These are phyloP conservation scores for Pterulicium gracile DNA, from an alignment of 1,284 basidiomycete species.

Conservation along the genomic window DNA sequence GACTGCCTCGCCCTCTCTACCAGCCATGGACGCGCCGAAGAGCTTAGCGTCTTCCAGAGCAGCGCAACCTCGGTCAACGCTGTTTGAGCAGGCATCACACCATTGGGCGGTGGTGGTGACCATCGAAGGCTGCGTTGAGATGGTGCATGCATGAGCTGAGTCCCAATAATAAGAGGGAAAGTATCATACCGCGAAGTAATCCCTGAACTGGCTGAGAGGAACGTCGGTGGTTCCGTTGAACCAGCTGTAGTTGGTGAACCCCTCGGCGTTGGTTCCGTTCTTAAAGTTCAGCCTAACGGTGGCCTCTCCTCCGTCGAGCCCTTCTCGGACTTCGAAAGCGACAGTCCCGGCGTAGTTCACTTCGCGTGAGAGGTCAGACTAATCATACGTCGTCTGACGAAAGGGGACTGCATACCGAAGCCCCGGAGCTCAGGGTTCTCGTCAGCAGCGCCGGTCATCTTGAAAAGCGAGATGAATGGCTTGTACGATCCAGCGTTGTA, in stretches of 20 bases:
- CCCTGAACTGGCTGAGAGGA: conserved; percentile 43
- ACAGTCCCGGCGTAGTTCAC: conserved; percentile 69
- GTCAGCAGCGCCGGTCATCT: conserved; percentile 53
- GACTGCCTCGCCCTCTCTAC: conserved; percentile 26
- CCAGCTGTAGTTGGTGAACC: conserved; percentile 50
- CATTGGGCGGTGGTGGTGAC: conserved; percentile 46
- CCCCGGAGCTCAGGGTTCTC: conserved; percentile 44
- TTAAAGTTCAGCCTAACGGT: conserved; percentile 69
- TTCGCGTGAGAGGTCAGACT: conserved; percentile 25
- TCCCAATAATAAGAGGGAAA: neutral
- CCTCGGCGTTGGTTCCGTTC: conserved; percentile 53
- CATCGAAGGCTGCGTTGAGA: conserved; percentile 25
- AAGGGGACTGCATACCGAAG: conserved; percentile 37
- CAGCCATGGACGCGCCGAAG: conserved; percentile 17
- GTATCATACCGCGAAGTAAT: conserved; percentile 33
- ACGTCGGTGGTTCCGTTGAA: conserved; percentile 49
- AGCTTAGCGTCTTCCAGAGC: conserved; percentile 28
- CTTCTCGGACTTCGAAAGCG: conserved; percentile 58
- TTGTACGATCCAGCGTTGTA: conserved; percentile 69
- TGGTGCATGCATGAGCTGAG: conserved; percentile 3
- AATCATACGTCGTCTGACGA: neutral
- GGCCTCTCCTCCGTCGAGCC: conserved; percentile 32
- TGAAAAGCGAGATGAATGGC: conserved; percentile 75
- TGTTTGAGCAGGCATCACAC: conserved; percentile 50
- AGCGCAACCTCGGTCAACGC: conserved; percentile 42